Evolutionary conservation across 768 basidiomycete genomes (phyloP).

Genomic region (Pulveroboletus sp.): DNA sequence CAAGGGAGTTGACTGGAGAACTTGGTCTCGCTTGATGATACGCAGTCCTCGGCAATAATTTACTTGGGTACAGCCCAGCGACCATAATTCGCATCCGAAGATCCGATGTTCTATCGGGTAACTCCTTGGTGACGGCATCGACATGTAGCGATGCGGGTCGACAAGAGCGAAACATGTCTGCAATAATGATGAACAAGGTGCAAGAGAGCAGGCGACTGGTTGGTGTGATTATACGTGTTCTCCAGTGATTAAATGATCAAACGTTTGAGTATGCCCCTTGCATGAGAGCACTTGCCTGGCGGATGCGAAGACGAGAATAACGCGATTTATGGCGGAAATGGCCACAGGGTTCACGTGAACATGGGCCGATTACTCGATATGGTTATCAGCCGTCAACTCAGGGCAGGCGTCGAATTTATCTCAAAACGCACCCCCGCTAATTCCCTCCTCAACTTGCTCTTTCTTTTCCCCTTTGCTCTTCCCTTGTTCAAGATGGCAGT

Average conservation of each 20-base stretch:
- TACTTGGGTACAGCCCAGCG: too few relatives aligned
- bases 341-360: conserved; percentile 15
- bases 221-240: not conserved
- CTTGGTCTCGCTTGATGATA: too few relatives aligned
- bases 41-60: too few relatives aligned
- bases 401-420: conserved; percentile 27
- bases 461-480: conserved; percentile 12
- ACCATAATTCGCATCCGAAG: too few relatives aligned
- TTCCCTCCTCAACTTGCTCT: conserved; percentile 5
- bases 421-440: conserved; percentile 25
- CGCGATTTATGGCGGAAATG: not conserved
- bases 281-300: not conserved
- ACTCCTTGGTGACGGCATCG: not conserved
- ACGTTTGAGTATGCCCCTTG: not conserved
- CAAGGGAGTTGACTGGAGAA: too few relatives aligned
- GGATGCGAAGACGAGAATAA: conserved; percentile 6
- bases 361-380: conserved; percentile 21
- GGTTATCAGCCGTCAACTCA: conserved; percentile 24
- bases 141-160: not conserved
- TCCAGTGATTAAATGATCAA: too few relatives aligned
- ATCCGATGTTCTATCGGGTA: not conserved
- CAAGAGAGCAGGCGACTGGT: not conserved
- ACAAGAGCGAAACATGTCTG: not conserved
- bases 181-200: not conserved
- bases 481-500: conserved; percentile 50